Evolutionary conservation across 2,329 filamentous ascomycete genomes (phyloP).

Genomic region (Apiospora phragmitis): DNA sequence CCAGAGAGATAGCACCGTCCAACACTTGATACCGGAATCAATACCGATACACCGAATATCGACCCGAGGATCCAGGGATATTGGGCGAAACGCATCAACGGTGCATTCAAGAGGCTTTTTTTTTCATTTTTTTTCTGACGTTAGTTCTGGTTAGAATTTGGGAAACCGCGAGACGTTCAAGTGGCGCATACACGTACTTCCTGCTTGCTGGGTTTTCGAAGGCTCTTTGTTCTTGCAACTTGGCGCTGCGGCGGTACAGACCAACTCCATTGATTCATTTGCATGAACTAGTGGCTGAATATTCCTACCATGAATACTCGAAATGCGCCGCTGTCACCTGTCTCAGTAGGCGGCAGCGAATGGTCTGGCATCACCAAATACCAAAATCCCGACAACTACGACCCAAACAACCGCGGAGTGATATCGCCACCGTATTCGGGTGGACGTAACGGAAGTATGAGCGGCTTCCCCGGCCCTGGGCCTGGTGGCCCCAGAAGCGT

Average conservation of each 20-base stretch:
- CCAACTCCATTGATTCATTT: background rate
- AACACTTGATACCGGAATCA: background rate
- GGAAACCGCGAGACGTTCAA: background rate
- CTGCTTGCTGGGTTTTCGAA: background rate
- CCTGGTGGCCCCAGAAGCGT: constrained; percentile 56
- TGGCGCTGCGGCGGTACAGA: background rate
- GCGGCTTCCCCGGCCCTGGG: constrained; percentile 43
- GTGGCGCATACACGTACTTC: background rate
- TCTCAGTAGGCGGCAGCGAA: constrained; percentile 81
- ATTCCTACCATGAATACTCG: constrained; percentile 64
- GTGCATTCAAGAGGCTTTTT: background rate
- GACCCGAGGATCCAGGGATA: background rate
- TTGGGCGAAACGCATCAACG: background rate
- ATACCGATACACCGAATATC: background rate
- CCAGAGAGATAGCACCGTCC: background rate
- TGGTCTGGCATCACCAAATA: constrained; percentile 74
- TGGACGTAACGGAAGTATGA: constrained; percentile 61
- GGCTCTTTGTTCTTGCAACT: constrained; percentile 2
- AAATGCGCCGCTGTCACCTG: constrained; percentile 77
- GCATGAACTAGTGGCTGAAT: constrained; percentile 1
- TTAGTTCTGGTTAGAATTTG: background rate
- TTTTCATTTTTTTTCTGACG: background rate
- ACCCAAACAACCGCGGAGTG: constrained; percentile 55
- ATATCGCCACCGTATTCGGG: constrained; percentile 71
- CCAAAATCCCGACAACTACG: constrained; percentile 54